These are phyloP conservation scores for Chimonanthus praecox DNA, from an alignment of 164 flowering plant species.

Conservation along the genomic window DNA sequence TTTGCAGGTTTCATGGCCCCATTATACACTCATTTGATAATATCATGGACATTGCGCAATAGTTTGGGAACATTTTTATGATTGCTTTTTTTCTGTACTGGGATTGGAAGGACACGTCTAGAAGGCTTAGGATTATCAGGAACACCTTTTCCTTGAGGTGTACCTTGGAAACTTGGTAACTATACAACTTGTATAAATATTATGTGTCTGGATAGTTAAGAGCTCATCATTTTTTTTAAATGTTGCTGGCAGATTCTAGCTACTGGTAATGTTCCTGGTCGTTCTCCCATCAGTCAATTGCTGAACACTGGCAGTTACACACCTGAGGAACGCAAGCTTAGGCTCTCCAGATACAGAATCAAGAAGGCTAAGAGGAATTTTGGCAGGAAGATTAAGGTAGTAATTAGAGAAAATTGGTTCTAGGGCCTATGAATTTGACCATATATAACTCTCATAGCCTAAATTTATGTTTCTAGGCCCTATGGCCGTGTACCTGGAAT, in stretches of 20 bases:
- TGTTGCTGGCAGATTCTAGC: constrained; percentile 83
- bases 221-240: constrained; percentile 43
- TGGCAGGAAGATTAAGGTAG: constrained; percentile 92
- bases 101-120: neutral
- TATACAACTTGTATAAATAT: neutral
- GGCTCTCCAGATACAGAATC: constrained; percentile 92
- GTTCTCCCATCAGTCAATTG: constrained; percentile 39
- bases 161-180: neutral
- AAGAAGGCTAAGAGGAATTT: constrained; percentile 94
- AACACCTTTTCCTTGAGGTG: neutral
- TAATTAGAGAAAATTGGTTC: neutral
- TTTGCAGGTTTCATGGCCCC: neutral
- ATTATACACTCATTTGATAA: neutral
- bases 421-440: neutral
- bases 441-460: neutral
- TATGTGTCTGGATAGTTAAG: neutral
- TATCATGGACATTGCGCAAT: neutral
- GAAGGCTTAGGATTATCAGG: neutral
- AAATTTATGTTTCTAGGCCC: neutral
- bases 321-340: constrained; percentile 69
- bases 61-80: neutral
- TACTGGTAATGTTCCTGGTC: constrained; percentile 39
- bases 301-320: constrained; percentile 31
- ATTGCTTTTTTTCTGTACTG: neutral
- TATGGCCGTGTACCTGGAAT: neutral